These are phyloP conservation scores for Arxiozyma bovina DNA, from an alignment of 1,139 yeast species.

Conservation along the genomic window DNA sequence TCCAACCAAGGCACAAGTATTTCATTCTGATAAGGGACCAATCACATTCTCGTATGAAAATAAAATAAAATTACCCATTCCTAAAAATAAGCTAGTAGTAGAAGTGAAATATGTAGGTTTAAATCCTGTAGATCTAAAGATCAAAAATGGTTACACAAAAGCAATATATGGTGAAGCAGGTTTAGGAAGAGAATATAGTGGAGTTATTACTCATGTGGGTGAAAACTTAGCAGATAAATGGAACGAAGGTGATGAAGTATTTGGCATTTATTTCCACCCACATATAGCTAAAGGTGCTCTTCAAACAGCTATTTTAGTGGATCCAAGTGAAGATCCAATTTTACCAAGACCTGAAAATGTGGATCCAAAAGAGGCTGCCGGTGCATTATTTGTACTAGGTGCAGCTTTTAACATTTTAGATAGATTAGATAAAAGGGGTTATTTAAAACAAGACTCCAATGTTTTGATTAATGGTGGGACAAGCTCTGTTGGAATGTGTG, in stretches of 20 bases:
- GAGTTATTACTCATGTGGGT: slow-evolving; percentile 55
- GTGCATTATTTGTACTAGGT: slow-evolving; percentile 44
- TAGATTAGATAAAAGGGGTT: slow-evolving; percentile 23
- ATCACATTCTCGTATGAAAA: slow-evolving; percentile 36
- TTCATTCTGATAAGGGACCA: slow-evolving; percentile 32
- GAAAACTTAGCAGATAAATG: slow-evolving; percentile 32
- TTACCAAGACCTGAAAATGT: slow-evolving; percentile 42
- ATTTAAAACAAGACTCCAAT: slow-evolving; percentile 25
- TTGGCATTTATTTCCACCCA: slow-evolving; percentile 45
- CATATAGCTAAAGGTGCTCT: slow-evolving; percentile 42
- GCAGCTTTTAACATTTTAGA: slow-evolving; percentile 44
- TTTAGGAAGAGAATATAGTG: slow-evolving; percentile 63
- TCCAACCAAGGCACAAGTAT: slow-evolving; percentile 34
- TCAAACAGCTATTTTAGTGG: slow-evolving; percentile 43
- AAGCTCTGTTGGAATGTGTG: slow-evolving; percentile 59
- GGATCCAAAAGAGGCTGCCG: slow-evolving; percentile 49
- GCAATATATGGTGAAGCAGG: slow-evolving; percentile 42
- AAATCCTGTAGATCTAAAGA: slow-evolving; percentile 60
- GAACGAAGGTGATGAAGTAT: slow-evolving; percentile 54
- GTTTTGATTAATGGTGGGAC: slow-evolving; percentile 66
- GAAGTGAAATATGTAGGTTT: slow-evolving; percentile 35
- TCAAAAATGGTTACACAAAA: slow-evolving; percentile 34
- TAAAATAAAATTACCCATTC: slow-evolving; percentile 36
- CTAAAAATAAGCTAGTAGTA: slow-evolving; percentile 44
- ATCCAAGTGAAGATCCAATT: slow-evolving; percentile 36